Evolutionary conservation across 176 grass and related monocot genomes (phyloP).

Genomic region (Triticum urartu): DNA sequence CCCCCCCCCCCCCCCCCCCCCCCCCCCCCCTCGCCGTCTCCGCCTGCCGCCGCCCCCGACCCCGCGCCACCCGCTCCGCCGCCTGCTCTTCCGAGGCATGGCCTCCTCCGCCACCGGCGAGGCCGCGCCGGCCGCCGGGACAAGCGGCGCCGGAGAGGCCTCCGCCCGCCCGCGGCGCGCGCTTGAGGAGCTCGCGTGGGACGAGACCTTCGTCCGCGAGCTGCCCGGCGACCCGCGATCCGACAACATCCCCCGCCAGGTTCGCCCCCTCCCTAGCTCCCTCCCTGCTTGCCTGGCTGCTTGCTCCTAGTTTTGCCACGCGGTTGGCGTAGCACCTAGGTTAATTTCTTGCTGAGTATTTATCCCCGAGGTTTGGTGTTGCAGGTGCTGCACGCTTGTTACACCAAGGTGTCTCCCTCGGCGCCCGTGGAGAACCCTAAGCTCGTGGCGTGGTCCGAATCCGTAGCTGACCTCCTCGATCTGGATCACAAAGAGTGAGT

Average conservation of each 20-base stretch:
- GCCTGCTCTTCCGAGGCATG: conserved; percentile 16
- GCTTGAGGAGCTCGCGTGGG: conserved; percentile 85
- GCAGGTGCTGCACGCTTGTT: conserved; percentile 79
- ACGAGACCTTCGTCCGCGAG: conserved; percentile 78
- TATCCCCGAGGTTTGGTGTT: not conserved
- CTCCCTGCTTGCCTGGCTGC: not conserved
- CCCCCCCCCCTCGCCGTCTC: not conserved
- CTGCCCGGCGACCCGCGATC: conserved; percentile 72
- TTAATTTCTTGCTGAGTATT: not conserved
- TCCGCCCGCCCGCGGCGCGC: conserved; percentile 10
- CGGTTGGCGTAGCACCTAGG: not conserved
- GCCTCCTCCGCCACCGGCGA: conserved; percentile 23
- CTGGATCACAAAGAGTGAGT: conserved; percentile 89
- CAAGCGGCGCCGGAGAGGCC: not conserved
- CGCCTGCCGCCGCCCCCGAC: not conserved
- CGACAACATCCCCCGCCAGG: conserved; percentile 61
- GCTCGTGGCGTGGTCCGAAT: conserved; percentile 73
- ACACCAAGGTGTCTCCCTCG: conserved; percentile 74
- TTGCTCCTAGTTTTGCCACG: not conserved
- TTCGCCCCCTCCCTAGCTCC: not conserved
- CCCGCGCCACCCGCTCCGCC: not conserved
- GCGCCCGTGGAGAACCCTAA: conserved; percentile 77
- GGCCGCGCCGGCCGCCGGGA: not conserved
- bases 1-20: conserved; percentile 1
- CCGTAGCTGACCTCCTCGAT: conserved; percentile 81